Conservation (phyloP, 2,329 filamentous ascomycete genomes). For the Xylaria sp. region DNA sequence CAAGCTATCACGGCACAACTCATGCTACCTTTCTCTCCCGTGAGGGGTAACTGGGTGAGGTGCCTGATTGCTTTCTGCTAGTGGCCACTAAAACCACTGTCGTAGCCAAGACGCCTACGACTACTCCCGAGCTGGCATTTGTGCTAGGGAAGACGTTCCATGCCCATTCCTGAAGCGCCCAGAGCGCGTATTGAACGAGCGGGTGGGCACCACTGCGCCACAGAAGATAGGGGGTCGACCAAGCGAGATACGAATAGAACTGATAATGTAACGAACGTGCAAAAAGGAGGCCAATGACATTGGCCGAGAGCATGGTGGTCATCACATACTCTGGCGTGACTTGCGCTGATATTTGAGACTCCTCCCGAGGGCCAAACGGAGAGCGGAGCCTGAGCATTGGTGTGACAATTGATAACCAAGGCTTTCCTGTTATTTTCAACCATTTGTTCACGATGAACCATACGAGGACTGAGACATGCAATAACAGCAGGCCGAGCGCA, state of each 20-base stretch:
- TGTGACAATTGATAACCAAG: conserved; percentile 58
- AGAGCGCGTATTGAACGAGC: conserved; percentile 69
- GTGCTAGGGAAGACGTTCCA: conserved; percentile 95
- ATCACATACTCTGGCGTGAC: conserved; percentile 76
- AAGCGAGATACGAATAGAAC: conserved; percentile 90
- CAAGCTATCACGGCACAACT: conserved; percentile 12
- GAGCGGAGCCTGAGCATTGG: conserved; percentile 50
- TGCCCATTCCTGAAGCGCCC: conserved; percentile 84
- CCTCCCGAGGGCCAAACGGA: conserved; percentile 57
- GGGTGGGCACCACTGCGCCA: conserved; percentile 78
- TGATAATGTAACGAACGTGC: conserved; percentile 92
- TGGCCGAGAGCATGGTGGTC: conserved; percentile 77
- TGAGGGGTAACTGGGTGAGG: conserved; percentile 18
- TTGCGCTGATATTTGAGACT: conserved; percentile 59
- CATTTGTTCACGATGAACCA: conserved; percentile 72
- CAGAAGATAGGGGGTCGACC: conserved; percentile 85
- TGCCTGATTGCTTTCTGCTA: conserved; percentile 40
- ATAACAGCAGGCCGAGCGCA: conserved; percentile 66
- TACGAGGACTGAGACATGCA: conserved; percentile 69
- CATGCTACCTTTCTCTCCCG: conserved; percentile 34
- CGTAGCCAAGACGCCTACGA: conserved; percentile 71
- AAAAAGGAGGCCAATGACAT: conserved; percentile 81
- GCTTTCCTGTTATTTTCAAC: conserved; percentile 70
- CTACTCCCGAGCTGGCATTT: conserved; percentile 58
- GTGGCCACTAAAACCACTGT: conserved; percentile 65